Conservation (phyloP, 179 eudicot species). For the Pouteria campechiana region DNA sequence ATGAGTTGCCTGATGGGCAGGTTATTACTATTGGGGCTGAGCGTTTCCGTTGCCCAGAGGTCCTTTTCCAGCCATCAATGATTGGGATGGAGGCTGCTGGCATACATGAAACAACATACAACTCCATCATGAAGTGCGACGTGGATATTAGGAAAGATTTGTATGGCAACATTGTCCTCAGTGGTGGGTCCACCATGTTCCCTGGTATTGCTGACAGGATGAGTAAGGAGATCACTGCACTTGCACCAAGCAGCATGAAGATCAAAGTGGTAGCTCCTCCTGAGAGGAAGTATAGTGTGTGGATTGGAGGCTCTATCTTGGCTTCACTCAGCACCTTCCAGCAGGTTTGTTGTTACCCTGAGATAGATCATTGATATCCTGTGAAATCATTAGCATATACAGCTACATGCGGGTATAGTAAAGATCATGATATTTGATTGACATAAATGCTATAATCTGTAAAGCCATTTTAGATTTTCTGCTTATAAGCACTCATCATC, state of each 20-base stretch:
- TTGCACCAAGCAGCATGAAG: conserved; percentile 53
- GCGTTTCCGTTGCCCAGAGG: conserved; percentile 60
- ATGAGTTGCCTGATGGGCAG: conserved; percentile 49
- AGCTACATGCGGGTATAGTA: too few relatives aligned
- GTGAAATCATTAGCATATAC: too few relatives aligned
- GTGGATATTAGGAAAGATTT: conserved; percentile 44
- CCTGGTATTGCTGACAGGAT: conserved; percentile 42
- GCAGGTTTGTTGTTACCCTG: conserved; percentile 33
- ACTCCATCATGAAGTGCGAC: conserved; percentile 50
- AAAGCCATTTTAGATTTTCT: too few relatives aligned
- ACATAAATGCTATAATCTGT: too few relatives aligned
- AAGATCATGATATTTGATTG: too few relatives aligned
- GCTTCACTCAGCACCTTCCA: conserved; percentile 50
- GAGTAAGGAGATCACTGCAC: conserved; percentile 48
- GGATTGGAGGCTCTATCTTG: conserved; percentile 46
- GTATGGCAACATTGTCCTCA: conserved; percentile 43
- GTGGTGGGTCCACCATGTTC: conserved; percentile 52
- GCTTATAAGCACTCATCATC: too few relatives aligned
- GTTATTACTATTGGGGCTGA: conserved; percentile 50
- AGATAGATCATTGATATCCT: too few relatives aligned
- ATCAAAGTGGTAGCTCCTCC: conserved; percentile 44
- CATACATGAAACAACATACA: conserved; percentile 43
- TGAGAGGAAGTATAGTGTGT: conserved; percentile 47
- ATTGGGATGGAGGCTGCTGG: conserved; percentile 59
- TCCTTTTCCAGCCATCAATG: conserved; percentile 68